A percentile compares a stretch with the other conserved stretches of the same genome.
Evolutionary conservation across 257 asterid species (phyloP).

Genomic region (Solanum chmielewskii): DNA sequence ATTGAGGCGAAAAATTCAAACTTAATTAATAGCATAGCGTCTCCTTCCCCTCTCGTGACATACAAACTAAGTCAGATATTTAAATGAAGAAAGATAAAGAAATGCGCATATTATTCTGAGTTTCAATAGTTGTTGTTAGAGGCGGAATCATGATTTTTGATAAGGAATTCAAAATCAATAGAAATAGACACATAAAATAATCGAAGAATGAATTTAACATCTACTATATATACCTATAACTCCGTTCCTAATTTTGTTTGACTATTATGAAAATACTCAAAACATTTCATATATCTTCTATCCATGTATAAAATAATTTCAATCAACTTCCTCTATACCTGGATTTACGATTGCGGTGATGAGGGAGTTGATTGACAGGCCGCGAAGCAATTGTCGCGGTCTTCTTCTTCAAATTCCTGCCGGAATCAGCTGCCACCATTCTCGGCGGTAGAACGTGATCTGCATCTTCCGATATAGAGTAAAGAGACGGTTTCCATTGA

Average conservation of each 20-base stretch:
- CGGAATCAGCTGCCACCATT: neutral
- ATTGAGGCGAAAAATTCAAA: neutral
- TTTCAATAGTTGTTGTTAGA: neutral
- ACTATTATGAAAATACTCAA: too few relatives aligned
- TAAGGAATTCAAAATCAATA: rapidly evolving
- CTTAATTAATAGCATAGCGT: neutral
- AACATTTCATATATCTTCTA: neutral
- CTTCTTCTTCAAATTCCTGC: neutral
- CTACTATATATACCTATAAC: too few relatives aligned
- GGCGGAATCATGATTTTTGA: rapidly evolving
- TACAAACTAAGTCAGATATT: neutral
- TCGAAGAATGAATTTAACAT: too few relatives aligned
- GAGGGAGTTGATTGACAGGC: neutral
- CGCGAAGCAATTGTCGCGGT: neutral
- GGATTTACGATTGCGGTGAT: neutral
- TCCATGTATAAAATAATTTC: neutral
- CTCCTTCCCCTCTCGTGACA: neutral
- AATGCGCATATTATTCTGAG: neutral
- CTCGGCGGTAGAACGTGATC: neutral
- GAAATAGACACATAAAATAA: too few relatives aligned
- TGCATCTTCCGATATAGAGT: neutral
- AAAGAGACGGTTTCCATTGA: neutral
- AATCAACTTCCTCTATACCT: neutral
- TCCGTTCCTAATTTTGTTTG: too few relatives aligned
- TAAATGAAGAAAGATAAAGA: neutral